Percentiles rank a stretch among this genome's conserved stretches.
These are phyloP conservation scores for Mortierella hygrophila DNA, from an alignment of 192 early-diverging fungal species.

Conservation along the genomic window DNA sequence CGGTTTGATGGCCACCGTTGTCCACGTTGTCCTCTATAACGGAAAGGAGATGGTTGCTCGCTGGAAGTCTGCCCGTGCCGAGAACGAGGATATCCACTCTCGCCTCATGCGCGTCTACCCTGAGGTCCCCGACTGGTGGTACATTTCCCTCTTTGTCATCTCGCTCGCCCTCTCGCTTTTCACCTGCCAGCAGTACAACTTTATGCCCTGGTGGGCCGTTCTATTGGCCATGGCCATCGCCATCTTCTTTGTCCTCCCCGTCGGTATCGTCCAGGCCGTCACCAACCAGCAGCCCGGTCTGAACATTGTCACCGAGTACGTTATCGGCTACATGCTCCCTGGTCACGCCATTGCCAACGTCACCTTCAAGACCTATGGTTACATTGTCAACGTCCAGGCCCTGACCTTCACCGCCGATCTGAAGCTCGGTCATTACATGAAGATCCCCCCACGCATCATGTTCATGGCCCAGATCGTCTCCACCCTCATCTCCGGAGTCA, in stretches of 20 bases:
- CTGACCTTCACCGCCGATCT: conserved; percentile 78
- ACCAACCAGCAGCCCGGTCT: conserved; percentile 82
- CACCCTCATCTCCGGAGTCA: conserved; percentile 68
- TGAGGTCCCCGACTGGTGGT: conserved; percentile 78
- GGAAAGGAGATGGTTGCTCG: conserved; percentile 66
- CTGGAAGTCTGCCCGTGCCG: conserved; percentile 51
- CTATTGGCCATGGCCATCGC: conserved; percentile 70
- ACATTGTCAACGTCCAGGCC: conserved; percentile 83
- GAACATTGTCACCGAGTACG: conserved; percentile 89
- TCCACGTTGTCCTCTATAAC: conserved; percentile 72
- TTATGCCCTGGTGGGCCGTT: conserved; percentile 85
- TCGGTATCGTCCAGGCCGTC: conserved; percentile 86
- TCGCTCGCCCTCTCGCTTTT: conserved; percentile 60
- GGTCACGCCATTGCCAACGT: conserved; percentile 88
- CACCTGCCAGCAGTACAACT: conserved; percentile 62
- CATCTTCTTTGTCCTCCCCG: conserved; percentile 77
- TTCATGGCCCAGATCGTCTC: conserved; percentile 70
- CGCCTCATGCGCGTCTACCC: conserved; percentile 80
- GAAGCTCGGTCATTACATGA: conserved; percentile 84
- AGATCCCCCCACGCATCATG: conserved; percentile 78
- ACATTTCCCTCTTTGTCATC: conserved; percentile 60
- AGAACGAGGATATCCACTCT: conserved; percentile 75
- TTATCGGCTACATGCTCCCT: conserved; percentile 84
- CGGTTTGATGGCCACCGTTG: conserved; percentile 65
- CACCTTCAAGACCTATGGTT: conserved; percentile 89